These are phyloP conservation scores for Cucumis melo DNA, from an alignment of 306 rosid genomes.

Conservation along the genomic window DNA sequence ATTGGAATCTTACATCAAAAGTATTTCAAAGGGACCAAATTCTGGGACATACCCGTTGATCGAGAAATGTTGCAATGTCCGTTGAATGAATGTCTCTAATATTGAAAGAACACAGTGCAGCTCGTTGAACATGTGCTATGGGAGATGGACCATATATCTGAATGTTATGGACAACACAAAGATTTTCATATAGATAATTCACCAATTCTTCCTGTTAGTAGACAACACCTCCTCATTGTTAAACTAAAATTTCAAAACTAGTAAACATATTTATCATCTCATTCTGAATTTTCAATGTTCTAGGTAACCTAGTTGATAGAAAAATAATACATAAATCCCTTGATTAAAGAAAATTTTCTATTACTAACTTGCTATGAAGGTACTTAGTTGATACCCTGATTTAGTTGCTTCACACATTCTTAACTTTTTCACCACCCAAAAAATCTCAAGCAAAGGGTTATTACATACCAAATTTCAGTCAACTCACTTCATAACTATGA, in stretches of 20 bases:
- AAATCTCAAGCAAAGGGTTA: not conserved
- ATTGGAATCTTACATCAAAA: not conserved
- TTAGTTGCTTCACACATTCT: not conserved
- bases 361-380: not conserved
- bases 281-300: not conserved
- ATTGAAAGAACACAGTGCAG: slow-evolving; percentile 86
- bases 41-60: slow-evolving; percentile 56
- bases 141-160: slow-evolving; percentile 73
- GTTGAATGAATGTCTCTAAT: slow-evolving; percentile 73
- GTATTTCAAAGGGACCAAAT: not conserved
- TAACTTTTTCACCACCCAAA: not conserved
- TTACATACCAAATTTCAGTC: not conserved
- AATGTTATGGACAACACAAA: slow-evolving; percentile 51
- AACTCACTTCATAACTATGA: slow-evolving; percentile 72
- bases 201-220: slow-evolving; percentile 51
- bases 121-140: slow-evolving; percentile 30
- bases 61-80: slow-evolving; percentile 81
- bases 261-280: not conserved
- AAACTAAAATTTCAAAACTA: not conserved
- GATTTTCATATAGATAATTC: slow-evolving; percentile 58
- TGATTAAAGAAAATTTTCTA: not conserved
- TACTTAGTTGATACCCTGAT: not conserved
- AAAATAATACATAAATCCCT: not conserved
- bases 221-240: not conserved
- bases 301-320: not conserved